These are phyloP conservation scores for Citrus maxima DNA, from an alignment of 345 rosid genomes.

Conservation along the genomic window DNA sequence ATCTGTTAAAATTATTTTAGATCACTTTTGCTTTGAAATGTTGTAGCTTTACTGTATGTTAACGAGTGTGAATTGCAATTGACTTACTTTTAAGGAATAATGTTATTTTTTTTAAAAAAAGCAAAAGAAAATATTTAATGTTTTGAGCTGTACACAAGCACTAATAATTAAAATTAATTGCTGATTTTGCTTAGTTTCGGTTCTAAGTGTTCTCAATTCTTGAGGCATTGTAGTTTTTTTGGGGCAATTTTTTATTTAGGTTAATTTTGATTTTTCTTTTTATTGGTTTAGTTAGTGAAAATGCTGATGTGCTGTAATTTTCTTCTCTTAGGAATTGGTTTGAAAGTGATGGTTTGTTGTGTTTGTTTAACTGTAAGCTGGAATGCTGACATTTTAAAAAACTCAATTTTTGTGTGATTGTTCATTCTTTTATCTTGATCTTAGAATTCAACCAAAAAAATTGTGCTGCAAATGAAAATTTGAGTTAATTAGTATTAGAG, in stretches of 20 bases:
- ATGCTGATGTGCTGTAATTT: background rate
- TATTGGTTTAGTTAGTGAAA: background rate
- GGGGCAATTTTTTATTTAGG: background rate
- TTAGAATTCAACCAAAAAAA: background rate
- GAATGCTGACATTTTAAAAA: background rate
- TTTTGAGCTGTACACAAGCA: background rate
- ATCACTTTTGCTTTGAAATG: constrained; percentile 1
- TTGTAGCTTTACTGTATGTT: background rate
- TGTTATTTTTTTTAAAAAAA: no score
- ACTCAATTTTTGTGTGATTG: background rate
- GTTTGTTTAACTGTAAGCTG: background rate
- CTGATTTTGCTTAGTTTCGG: background rate
- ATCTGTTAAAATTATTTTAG: background rate
- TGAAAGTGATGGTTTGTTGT: background rate
- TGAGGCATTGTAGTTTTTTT: background rate
- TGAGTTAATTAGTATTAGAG: background rate
- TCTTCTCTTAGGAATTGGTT: background rate
- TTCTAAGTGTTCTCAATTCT: background rate
- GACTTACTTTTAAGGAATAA: background rate
- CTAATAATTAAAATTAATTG: background rate
- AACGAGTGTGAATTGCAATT: background rate
- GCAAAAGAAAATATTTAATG: background rate
- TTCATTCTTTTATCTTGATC: background rate
- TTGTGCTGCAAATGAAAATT: background rate
- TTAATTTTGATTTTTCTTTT: background rate